These are phyloP conservation scores for Polytrichum commune DNA, from an alignment of 225 moss, liverwort and hornwort genomes.

Conservation along the genomic window DNA sequence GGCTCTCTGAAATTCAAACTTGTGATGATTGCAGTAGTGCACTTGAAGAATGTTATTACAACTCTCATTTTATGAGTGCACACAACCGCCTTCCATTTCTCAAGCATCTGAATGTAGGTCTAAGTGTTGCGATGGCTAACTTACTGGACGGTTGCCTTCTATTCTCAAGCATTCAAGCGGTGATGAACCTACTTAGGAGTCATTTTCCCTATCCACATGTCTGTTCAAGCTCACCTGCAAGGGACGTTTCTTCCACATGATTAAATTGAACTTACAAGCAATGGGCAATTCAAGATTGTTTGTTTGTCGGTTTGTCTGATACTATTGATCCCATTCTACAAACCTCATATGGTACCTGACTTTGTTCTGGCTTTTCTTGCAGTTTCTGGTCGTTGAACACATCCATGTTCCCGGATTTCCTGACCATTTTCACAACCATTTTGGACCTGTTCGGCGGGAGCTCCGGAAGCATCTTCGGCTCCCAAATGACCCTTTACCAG, in stretches of 20 bases:
- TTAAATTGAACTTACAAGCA: neutral
- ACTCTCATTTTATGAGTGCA: neutral
- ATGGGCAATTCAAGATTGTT: too few species aligned
- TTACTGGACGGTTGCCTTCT: too few species aligned
- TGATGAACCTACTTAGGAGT: too few species aligned
- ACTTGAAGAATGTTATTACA: too few species aligned
- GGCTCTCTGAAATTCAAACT: neutral
- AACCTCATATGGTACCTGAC: neutral
- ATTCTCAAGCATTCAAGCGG: too few species aligned
- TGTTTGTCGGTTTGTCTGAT: too few species aligned
- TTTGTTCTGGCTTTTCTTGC: neutral
- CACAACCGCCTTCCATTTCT: neutral
- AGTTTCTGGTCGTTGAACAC: slow-evolving; percentile 35
- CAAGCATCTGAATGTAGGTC: neutral
- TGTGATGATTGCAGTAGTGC: neutral
- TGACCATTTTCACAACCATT: slow-evolving; percentile 18
- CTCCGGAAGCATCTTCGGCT: slow-evolving; percentile 28
- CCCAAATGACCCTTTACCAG: slow-evolving; percentile 37
- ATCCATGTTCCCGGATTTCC: slow-evolving; percentile 15
- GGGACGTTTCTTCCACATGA: neutral
- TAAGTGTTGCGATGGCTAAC: neutral
- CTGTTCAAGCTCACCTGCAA: too few species aligned
- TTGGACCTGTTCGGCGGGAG: slow-evolving; percentile 1
- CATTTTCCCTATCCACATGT: too few species aligned
- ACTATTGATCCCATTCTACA: neutral